Evolutionary conservation across 75 land plant species (phyloP).

Genomic region (Cupressus sempervirens): DNA sequence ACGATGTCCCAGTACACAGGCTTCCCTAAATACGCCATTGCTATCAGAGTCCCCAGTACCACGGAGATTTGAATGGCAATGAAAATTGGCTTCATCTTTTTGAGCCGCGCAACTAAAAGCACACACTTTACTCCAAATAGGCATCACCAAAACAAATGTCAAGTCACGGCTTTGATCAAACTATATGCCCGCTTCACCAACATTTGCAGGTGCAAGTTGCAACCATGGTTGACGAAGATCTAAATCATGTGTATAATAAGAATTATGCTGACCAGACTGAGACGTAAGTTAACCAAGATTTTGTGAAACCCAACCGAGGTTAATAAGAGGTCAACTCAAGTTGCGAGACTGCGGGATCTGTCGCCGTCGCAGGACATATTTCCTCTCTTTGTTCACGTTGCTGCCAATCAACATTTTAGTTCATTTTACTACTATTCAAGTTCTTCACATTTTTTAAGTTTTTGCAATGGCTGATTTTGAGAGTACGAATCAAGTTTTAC

Average conservation of each 20-base stretch:
- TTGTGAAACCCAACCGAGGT: background rate
- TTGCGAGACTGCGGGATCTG: background rate
- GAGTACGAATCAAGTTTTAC: no score
- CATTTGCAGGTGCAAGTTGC: no score
- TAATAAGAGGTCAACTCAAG: background rate
- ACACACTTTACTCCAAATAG: background rate
- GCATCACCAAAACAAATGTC: background rate
- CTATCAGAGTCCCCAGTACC: slow-evolving; percentile 19
- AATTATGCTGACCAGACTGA: background rate
- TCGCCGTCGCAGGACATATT: background rate
- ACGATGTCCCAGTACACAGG: slow-evolving; percentile 39
- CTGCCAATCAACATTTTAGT: no score
- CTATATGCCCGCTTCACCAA: background rate
- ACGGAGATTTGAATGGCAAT: slow-evolving; percentile 21
- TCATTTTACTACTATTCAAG: no score
- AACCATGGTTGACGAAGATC: background rate
- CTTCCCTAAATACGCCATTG: slow-evolving; percentile 35
- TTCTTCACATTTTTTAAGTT: no score
- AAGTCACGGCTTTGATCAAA: background rate
- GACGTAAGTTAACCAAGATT: slow-evolving; percentile 1
- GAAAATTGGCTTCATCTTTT: slow-evolving; percentile 44
- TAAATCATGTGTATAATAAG: background rate
- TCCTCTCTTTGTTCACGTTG: background rate
- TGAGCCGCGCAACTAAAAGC: background rate
- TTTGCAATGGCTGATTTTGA: no score